phyloP scores from a whole-genome alignment of 2,329 filamentous ascomycete species.

The Colletotrichum theobromicola region DNA sequence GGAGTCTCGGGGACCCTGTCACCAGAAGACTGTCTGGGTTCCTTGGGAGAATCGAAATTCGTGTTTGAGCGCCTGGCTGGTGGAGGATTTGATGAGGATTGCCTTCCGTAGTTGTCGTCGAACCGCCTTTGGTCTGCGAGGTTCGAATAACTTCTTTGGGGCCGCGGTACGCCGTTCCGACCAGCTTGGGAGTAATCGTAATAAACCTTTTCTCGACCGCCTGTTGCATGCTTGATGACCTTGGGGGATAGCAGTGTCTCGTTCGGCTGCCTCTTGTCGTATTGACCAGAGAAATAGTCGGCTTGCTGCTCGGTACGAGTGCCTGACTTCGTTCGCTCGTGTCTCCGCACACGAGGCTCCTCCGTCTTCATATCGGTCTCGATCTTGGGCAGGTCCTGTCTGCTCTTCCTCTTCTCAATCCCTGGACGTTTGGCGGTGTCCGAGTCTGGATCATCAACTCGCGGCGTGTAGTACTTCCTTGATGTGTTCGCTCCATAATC shows the following conservation, averaged over 20 bases:
- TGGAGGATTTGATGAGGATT: slow-evolving; percentile 28
- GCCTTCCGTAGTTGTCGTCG: slow-evolving; percentile 28
- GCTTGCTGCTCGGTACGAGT: slow-evolving; percentile 32
- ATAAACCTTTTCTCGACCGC: slow-evolving; percentile 49
- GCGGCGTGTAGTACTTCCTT: slow-evolving; percentile 41
- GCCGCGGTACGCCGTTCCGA: slow-evolving; percentile 30
- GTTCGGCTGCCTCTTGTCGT: slow-evolving; percentile 27
- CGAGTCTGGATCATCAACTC: slow-evolving; percentile 27
- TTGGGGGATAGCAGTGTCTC: slow-evolving; percentile 47
- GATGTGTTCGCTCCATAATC: slow-evolving; percentile 49
- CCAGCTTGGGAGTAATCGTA: slow-evolving; percentile 30
- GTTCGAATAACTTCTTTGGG: slow-evolving; percentile 34
- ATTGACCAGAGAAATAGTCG: slow-evolving; percentile 35
- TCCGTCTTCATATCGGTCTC: slow-evolving; percentile 41
- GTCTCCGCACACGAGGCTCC: slow-evolving; percentile 29
- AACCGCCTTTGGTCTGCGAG: slow-evolving; percentile 30
- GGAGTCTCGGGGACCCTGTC: slow-evolving; percentile 34
- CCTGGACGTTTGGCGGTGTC: slow-evolving; percentile 21
- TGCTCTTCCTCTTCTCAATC: slow-evolving; percentile 37
- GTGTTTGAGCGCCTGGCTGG: slow-evolving; percentile 30
- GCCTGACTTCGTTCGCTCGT: slow-evolving; percentile 41
- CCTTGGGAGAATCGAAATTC: slow-evolving; percentile 29
- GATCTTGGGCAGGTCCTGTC: slow-evolving; percentile 48
- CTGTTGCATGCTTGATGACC: slow-evolving; percentile 43
- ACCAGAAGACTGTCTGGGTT: slow-evolving; percentile 33